phyloP scores from a whole-genome alignment of 2,329 filamentous ascomycete species.

The Diaporthe capsici region DNA sequence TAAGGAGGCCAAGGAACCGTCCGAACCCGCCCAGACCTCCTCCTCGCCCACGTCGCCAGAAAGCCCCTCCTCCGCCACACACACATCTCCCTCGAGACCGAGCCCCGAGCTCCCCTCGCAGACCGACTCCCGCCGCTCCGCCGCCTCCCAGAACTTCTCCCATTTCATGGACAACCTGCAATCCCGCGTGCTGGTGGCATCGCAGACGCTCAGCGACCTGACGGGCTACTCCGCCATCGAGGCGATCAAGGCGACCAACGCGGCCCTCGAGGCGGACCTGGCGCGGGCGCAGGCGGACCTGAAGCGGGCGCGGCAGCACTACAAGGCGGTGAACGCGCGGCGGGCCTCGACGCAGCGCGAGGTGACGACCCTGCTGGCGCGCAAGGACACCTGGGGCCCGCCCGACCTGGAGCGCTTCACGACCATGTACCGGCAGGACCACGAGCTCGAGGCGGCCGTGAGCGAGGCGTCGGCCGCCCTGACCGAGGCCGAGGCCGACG shows the following conservation, averaged over 20 bases:
- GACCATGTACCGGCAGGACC: constrained; percentile 89
- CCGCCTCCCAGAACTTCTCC: constrained; percentile 67
- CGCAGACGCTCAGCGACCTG: constrained; percentile 91
- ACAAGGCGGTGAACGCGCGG: constrained; percentile 86
- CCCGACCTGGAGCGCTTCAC: constrained; percentile 95
- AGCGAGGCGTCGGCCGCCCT: constrained; percentile 79
- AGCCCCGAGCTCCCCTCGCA: constrained; percentile 60
- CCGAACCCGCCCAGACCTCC: constrained; percentile 33
- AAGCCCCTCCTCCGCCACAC: constrained; percentile 32
- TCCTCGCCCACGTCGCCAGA: constrained; percentile 30
- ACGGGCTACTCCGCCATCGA: constrained; percentile 97
- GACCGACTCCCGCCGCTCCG: constrained; percentile 59
- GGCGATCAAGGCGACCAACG: constrained; percentile 83
- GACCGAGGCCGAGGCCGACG: constrained; percentile 80
- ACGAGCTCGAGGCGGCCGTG: constrained; percentile 91
- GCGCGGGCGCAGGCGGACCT: constrained; percentile 74
- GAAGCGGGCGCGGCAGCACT: constrained; percentile 78
- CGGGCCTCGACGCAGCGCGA: constrained; percentile 94
- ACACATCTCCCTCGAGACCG: neutral
- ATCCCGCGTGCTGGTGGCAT: constrained; percentile 85
- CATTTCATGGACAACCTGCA: constrained; percentile 91
- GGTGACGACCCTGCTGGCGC: constrained; percentile 91
- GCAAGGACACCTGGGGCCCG: constrained; percentile 93
- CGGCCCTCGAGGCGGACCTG: constrained; percentile 72
- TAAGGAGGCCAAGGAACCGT: constrained; percentile 6